These are phyloP conservation scores for Chlamydomonas reinhardtii DNA, from an alignment of 163 green algal species.

Conservation along the genomic window DNA sequence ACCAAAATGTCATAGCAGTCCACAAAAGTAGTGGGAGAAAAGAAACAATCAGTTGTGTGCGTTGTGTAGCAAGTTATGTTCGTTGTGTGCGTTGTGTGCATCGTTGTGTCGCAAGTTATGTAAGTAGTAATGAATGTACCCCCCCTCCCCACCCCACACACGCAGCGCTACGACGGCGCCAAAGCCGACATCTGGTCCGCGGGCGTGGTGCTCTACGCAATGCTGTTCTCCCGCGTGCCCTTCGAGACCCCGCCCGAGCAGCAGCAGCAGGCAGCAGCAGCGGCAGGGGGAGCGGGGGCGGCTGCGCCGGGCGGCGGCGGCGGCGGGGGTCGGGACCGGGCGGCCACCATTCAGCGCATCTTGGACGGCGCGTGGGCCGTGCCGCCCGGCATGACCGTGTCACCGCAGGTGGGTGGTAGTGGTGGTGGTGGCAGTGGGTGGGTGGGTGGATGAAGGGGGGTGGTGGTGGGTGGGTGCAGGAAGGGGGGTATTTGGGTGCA, in stretches of 20 bases:
- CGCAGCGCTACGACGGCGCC: slow-evolving; percentile 55
- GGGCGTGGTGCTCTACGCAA: slow-evolving; percentile 71
- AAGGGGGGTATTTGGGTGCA: no score
- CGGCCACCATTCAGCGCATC: slow-evolving; percentile 50
- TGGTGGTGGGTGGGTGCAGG: no score
- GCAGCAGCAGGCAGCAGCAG: neutral
- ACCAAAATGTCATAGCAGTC: no score
- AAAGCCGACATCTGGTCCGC: slow-evolving; percentile 72
- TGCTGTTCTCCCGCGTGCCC: slow-evolving; percentile 61
- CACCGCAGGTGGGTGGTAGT: neutral
- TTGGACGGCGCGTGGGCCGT: slow-evolving; percentile 44
- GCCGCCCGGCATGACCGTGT: slow-evolving; percentile 35
- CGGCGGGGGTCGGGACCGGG: slow-evolving; percentile 13
- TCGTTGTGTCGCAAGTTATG: no score
- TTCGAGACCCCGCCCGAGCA: slow-evolving; percentile 46
- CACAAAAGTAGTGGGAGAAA: no score
- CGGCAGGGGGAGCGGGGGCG: neutral
- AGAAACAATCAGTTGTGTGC: no score
- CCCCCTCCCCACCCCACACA: no score
- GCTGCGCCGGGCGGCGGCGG: neutral
- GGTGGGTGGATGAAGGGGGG: no score
- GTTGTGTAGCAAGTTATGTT: no score
- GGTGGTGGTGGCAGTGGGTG: no score
- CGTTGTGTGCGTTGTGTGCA: no score
- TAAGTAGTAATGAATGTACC: no score